phyloP scores from a whole-genome alignment of 2,329 filamentous ascomycete species.

The Thielaviopsis euricoi region DNA sequence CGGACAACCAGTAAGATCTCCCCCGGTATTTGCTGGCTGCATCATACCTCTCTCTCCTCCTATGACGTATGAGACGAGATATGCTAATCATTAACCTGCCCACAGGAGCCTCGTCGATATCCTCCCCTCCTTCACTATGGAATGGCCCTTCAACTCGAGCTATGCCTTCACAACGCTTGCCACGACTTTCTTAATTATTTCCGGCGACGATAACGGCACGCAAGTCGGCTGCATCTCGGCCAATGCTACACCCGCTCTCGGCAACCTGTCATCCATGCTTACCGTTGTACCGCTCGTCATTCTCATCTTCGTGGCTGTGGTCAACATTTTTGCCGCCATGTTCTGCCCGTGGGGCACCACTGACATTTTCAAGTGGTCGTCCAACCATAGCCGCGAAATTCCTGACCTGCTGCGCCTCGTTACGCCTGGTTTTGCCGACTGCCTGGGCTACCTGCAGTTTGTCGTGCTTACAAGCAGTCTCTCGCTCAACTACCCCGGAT shows the following conservation, averaged over 20 bases:
- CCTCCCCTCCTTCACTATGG: constrained; percentile 58
- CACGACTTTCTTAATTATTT: constrained; percentile 55
- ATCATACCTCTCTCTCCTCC: background rate
- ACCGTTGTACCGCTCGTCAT: constrained; percentile 64
- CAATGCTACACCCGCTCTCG: constrained; percentile 71
- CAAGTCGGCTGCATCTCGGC: constrained; percentile 66
- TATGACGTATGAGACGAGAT: background rate
- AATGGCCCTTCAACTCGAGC: constrained; percentile 58
- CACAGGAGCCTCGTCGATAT: constrained; percentile 22
- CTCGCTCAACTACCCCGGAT: constrained; percentile 79
- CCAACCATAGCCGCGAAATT: constrained; percentile 87
- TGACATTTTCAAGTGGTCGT: constrained; percentile 90
- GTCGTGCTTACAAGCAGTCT: constrained; percentile 74
- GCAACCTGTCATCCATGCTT: constrained; percentile 50
- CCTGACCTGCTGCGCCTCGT: constrained; percentile 71
- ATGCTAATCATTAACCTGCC: background rate
- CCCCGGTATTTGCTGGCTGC: background rate
- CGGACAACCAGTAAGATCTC: constrained; percentile 22
- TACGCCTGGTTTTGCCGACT: constrained; percentile 92
- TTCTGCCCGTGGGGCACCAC: constrained; percentile 88
- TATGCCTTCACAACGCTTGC: constrained; percentile 78
- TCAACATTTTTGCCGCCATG: constrained; percentile 69
- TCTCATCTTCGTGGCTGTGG: constrained; percentile 62
- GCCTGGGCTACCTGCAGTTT: constrained; percentile 93
- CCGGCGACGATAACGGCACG: constrained; percentile 44